Evolutionary conservation across 768 basidiomycete species (phyloP).

Genomic region (Lactifluus hygrophoroides): DNA sequence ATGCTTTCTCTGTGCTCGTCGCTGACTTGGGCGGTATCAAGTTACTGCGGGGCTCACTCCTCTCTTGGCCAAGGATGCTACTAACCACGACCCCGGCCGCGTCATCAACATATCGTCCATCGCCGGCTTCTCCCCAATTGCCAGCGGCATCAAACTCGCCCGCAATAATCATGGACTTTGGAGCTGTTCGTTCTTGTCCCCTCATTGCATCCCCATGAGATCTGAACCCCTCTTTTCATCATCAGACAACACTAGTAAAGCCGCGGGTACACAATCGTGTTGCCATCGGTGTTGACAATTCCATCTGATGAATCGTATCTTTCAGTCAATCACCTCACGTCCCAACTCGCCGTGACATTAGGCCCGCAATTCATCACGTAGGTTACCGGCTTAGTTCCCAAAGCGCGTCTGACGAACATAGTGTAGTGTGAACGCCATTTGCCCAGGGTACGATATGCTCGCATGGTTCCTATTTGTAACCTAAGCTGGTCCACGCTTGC

Average conservation of each 20-base stretch:
- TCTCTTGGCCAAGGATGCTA: conserved; percentile 57
- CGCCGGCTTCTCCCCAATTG: conserved; percentile 44
- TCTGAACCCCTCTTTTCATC: not conserved
- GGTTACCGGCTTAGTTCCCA: conserved; percentile 24
- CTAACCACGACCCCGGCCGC: conserved; percentile 54
- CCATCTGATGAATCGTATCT: not conserved
- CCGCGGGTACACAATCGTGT: conserved; percentile 35
- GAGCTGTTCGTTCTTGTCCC: conserved; percentile 54
- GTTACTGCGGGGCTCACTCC: conserved; percentile 56
- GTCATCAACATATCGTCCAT: conserved; percentile 81
- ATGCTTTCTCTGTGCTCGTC: not conserved
- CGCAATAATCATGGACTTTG: conserved; percentile 56
- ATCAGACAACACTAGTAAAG: conserved; percentile 79
- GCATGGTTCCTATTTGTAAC: not conserved
- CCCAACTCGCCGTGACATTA: conserved; percentile 59
- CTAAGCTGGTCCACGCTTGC: not conserved
- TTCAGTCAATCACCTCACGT: conserved; percentile 68
- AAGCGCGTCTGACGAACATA: not conserved
- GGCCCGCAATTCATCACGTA: conserved; percentile 55
- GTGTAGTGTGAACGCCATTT: conserved; percentile 70
- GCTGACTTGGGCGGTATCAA: conserved; percentile 22
- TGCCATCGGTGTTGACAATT: not conserved
- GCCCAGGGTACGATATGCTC: conserved; percentile 51
- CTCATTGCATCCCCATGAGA: not conserved
- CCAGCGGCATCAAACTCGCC: conserved; percentile 42